These are phyloP conservation scores for Leccinum ochraceum DNA, from an alignment of 768 basidiomycete species.

Conservation along the genomic window DNA sequence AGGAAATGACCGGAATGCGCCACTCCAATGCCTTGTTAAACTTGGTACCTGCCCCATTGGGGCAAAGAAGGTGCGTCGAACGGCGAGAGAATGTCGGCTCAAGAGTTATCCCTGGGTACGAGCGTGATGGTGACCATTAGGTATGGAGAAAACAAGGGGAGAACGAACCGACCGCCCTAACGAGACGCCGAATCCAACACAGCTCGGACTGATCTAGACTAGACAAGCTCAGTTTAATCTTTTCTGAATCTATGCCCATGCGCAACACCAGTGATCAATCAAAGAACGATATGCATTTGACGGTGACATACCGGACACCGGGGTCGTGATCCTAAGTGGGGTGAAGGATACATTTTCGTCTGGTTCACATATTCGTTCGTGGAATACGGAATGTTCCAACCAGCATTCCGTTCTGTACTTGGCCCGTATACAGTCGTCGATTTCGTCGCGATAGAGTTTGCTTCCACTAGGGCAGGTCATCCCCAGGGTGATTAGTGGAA, in stretches of 20 bases:
- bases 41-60: conserved; percentile 67
- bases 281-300: neutral
- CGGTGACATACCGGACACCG: conserved; percentile 52
- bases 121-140: neutral
- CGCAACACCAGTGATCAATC: neutral
- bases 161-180: conserved; percentile 24
- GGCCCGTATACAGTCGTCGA: conserved; percentile 41
- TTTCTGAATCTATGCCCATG: conserved; percentile 49
- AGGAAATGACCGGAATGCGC: conserved; percentile 69
- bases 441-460: conserved; percentile 61
- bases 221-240: conserved; percentile 65
- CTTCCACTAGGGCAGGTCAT: conserved; percentile 57
- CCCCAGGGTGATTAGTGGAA: neutral
- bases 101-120: conserved; percentile 49
- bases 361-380: conserved; percentile 66
- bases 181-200: conserved; percentile 51
- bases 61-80: conserved; percentile 82
- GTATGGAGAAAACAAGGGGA: neutral
- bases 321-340: conserved; percentile 60
- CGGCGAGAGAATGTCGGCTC: conserved; percentile 61
- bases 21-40: conserved; percentile 79
- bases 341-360: conserved; percentile 71
- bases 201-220: conserved; percentile 72
- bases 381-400: conserved; percentile 84
- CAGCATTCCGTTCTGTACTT: conserved; percentile 91